These are phyloP conservation scores for Taiozyma sp. DNA, from an alignment of 1,139 yeast genomes.

Conservation along the genomic window DNA sequence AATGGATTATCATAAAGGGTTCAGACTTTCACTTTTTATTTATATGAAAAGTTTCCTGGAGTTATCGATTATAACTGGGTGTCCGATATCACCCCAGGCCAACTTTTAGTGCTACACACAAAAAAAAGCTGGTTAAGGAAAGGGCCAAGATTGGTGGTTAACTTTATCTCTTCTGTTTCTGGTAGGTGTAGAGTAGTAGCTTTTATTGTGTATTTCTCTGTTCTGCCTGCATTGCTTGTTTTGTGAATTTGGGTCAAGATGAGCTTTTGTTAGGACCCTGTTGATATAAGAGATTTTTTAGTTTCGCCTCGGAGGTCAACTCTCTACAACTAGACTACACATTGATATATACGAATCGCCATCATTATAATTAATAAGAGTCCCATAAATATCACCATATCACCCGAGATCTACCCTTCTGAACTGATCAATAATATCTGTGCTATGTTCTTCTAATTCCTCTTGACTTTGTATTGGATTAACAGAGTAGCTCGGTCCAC, in stretches of 20 bases:
- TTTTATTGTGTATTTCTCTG: too few relatives aligned
- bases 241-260: too few relatives aligned
- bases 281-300: too few relatives aligned
- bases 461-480: background rate
- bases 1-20: background rate
- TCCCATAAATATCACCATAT: background rate
- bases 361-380: too few relatives aligned
- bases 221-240: too few relatives aligned
- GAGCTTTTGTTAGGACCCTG: too few relatives aligned
- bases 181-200: too few relatives aligned
- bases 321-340: too few relatives aligned
- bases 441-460: background rate
- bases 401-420: background rate
- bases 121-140: background rate
- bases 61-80: background rate
- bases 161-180: too few relatives aligned
- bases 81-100: background rate
- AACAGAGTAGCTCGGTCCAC: background rate
- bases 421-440: background rate
- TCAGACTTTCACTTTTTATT: background rate
- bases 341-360: too few relatives aligned
- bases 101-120: background rate
- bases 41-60: background rate
- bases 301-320: too few relatives aligned
- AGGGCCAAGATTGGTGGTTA: too few relatives aligned